Evolutionary conservation across 345 rosid genomes (phyloP), one percentile per base, ranked within the genome.

Genomic region (Aethionema arabicum): DNA sequence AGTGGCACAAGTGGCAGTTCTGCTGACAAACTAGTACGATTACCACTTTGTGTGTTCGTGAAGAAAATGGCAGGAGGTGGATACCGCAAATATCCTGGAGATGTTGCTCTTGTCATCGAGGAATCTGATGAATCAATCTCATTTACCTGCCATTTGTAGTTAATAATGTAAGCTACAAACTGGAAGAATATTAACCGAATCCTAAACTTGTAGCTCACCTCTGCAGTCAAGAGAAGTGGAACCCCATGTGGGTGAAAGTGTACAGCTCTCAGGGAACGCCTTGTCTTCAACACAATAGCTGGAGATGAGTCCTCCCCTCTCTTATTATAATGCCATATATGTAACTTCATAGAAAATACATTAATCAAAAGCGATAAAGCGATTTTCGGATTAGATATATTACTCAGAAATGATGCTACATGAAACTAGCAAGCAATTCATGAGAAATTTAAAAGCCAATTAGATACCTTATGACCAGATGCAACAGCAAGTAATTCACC

Each of bases 111-210:
- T 45, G 91, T 72, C 91, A 87, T 83, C 14, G 78, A 74, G 38
- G 85, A 79, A 81, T 87, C 95, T 73, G 91, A 77, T 66, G 91
- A 83, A 80, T 83, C 89, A 80, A 79, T 86, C 75, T 87, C 89
- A 79, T 81, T 87, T 77, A 87, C 95, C 95, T 87, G 88, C 91
- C 66, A 85, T 76, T 73, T 75, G 80, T 66, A 76, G 71, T 74
- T 58, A 75, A 72, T 49, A 72, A 53, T 81, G 76, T 78, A 81
- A 87, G 74, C 68, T 38, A 64, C 42, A 61, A 51, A 64, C 21
- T 65, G 67, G 46, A 58, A 66, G 47, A 66, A 27, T 39, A 72
- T 30, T 55, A 68, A 68, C 47, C 33, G 42, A 69, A 72, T 50
- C 27, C 52, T 58, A 63, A 45, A 55, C 41, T 13, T 50, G 66